phyloP scores from a whole-genome alignment of 495 filamentous ascomycete genomes.

The Lophiotrema nucula region DNA sequence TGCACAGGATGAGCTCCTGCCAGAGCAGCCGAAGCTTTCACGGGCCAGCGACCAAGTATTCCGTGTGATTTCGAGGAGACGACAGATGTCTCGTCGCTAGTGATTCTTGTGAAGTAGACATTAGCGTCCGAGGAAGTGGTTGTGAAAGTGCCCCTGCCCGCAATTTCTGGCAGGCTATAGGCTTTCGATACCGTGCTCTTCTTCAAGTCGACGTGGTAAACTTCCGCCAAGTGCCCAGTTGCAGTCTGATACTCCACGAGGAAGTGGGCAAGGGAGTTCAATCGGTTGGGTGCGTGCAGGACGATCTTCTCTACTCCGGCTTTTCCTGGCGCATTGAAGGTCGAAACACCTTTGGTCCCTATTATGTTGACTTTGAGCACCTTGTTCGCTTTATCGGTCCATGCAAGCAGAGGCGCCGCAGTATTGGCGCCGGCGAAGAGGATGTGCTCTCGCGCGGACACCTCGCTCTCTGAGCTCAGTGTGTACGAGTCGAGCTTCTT shows the following conservation, averaged over 20 bases:
- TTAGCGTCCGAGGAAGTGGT: conserved; percentile 73
- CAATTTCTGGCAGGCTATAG: conserved; percentile 68
- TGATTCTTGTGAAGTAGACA: conserved; percentile 83
- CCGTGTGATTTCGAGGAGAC: conserved; percentile 75
- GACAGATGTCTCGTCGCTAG: conserved; percentile 66
- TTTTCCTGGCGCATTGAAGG: conserved; percentile 51
- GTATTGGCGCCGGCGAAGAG: conserved; percentile 80
- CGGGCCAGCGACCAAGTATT: conserved; percentile 68
- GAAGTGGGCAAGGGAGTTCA: conserved; percentile 73
- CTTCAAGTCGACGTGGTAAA: conserved; percentile 76
- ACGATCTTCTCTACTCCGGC: conserved; percentile 64
- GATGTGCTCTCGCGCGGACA: conserved; percentile 64
- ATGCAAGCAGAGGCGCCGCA: conserved; percentile 77
- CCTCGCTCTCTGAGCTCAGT: conserved; percentile 70
- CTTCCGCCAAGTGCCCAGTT: conserved; percentile 73
- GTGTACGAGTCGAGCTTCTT: conserved; percentile 61
- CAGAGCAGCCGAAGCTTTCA: conserved; percentile 34
- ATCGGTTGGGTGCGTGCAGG: conserved; percentile 69
- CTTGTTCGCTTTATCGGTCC: conserved; percentile 69
- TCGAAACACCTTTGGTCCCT: conserved; percentile 62
- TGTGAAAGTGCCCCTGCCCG: conserved; percentile 72
- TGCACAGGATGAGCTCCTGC: conserved; percentile 50
- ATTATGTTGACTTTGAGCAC: conserved; percentile 77
- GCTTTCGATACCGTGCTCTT: conserved; percentile 64
- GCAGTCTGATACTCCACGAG: conserved; percentile 77